Evolutionary conservation across 2,329 filamentous ascomycete species (phyloP).

Genomic region (Fusarium sp.): DNA sequence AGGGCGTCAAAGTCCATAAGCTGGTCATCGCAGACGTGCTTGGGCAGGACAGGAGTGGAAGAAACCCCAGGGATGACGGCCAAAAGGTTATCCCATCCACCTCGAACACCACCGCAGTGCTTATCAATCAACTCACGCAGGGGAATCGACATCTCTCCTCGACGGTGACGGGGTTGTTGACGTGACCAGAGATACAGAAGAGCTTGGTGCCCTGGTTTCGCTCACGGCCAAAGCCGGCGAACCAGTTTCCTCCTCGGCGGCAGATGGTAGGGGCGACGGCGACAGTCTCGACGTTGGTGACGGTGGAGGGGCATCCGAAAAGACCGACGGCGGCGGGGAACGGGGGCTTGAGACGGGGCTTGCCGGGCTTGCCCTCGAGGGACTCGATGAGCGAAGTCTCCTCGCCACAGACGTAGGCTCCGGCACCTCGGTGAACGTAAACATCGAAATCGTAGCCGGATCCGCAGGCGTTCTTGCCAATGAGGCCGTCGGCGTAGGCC

Average conservation of each 20-base stretch:
- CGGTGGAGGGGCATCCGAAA: constrained; percentile 97
- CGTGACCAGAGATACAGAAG: constrained; percentile 97
- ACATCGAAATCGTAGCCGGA: constrained; percentile 99
- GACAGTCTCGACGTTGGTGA: constrained; percentile 97
- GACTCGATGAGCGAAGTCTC: constrained; percentile 99
- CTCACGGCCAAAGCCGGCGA: constrained; percentile 92
- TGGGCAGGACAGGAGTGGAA: constrained; percentile 95
- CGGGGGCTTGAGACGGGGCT: constrained; percentile 97
- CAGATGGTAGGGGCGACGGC: constrained; percentile 96
- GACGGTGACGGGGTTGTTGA: constrained; percentile 98
- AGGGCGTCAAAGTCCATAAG: constrained; percentile 99
- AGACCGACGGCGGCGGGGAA: constrained; percentile 98
- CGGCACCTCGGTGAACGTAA: constrained; percentile 95
- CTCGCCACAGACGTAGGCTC: constrained; percentile 97
- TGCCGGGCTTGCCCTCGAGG: constrained; percentile 97
- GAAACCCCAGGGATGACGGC: constrained; percentile 97
- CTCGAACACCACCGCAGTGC: constrained; percentile 96
- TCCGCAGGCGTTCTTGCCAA: constrained; percentile 98
- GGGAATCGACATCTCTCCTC: constrained; percentile 99
- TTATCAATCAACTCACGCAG: constrained; percentile 96
- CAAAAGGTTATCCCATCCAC: constrained; percentile 97
- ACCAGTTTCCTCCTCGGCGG: constrained; percentile 92
- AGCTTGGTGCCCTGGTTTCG: constrained; percentile 98
- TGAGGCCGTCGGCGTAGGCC: constrained; percentile 92
- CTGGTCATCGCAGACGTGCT: constrained; percentile 90